Conservation (phyloP, 2,329 filamentous ascomycete genomes). For the Alternaria consortialis region DNA sequence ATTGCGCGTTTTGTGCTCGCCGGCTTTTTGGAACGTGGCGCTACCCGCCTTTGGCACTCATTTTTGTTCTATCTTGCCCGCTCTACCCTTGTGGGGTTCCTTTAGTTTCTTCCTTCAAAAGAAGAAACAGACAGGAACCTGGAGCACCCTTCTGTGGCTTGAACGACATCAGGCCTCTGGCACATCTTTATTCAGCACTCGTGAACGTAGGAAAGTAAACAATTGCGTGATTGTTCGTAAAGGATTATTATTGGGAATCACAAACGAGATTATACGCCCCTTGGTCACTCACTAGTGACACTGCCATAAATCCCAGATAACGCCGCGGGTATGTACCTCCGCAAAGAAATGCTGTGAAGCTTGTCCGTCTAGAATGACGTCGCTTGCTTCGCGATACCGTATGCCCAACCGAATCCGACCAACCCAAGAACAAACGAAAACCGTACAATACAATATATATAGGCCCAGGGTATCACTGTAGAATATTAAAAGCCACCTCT, state of each 20-base stretch:
- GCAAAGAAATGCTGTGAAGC: constrained; percentile 9
- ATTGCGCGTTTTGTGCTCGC: constrained; percentile 47
- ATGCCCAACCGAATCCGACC: neutral
- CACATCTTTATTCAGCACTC: constrained; percentile 27
- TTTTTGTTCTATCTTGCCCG: constrained; percentile 32
- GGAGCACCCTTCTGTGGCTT: constrained; percentile 32
- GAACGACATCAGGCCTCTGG: constrained; percentile 35
- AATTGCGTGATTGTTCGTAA: neutral
- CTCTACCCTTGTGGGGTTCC: constrained; percentile 14
- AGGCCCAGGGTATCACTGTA: constrained; percentile 17
- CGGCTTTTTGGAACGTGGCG: constrained; percentile 39
- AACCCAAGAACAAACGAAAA: neutral
- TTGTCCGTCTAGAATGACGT: constrained; percentile 8
- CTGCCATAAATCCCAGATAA: neutral
- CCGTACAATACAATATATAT: constrained; percentile 1
- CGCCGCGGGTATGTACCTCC: constrained; percentile 7
- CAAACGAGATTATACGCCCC: neutral
- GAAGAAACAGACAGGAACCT: neutral
- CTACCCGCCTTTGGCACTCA: constrained; percentile 36
- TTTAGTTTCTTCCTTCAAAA: neutral
- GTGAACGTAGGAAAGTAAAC: neutral
- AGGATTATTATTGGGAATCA: constrained; percentile 2
- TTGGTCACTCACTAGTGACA: neutral
- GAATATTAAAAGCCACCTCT: constrained; percentile 9
- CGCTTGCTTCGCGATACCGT: neutral